Evolutionary conservation across 495 filamentous ascomycete species (phyloP).

Genomic region (Penicillium robsamsonii): DNA sequence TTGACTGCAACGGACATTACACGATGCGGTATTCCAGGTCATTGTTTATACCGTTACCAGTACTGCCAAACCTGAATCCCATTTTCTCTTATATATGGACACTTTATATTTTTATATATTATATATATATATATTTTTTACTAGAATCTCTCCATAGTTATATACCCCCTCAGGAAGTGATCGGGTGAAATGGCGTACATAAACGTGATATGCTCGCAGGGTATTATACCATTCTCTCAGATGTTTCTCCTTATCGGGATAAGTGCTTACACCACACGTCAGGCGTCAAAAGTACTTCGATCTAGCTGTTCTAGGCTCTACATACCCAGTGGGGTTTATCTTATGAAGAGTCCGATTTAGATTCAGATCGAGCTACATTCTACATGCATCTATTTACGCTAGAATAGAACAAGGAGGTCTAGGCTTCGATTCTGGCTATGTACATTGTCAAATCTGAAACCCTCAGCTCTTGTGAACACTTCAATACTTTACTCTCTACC

Average conservation of each 20-base stretch:
- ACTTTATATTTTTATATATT: background rate
- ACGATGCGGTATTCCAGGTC: background rate
- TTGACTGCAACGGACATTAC: background rate
- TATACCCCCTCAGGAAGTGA: background rate
- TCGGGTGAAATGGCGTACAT: constrained; percentile 6
- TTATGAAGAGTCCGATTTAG: background rate
- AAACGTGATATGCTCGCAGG: constrained; percentile 5
- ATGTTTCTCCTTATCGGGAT: background rate
- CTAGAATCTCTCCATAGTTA: background rate
- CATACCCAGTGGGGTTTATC: background rate
- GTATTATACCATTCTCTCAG: constrained; percentile 1
- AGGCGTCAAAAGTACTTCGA: constrained; percentile 2
- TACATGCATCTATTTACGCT: constrained; percentile 1
- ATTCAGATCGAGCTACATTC: constrained; percentile 1
- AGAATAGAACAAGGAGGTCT: background rate
- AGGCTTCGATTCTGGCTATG: background rate
- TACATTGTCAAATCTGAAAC: background rate
- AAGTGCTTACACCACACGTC: constrained; percentile 12
- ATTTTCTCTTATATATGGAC: background rate
- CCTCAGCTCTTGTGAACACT: background rate
- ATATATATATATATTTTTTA: background rate
- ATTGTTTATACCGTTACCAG: too few relatives aligned
- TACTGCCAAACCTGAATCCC: too few relatives aligned
- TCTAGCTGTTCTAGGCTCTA: background rate
- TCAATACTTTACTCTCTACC: background rate